phyloP scores from a whole-genome alignment of 805 yeast species.

The Myxozyma monticola region DNA sequence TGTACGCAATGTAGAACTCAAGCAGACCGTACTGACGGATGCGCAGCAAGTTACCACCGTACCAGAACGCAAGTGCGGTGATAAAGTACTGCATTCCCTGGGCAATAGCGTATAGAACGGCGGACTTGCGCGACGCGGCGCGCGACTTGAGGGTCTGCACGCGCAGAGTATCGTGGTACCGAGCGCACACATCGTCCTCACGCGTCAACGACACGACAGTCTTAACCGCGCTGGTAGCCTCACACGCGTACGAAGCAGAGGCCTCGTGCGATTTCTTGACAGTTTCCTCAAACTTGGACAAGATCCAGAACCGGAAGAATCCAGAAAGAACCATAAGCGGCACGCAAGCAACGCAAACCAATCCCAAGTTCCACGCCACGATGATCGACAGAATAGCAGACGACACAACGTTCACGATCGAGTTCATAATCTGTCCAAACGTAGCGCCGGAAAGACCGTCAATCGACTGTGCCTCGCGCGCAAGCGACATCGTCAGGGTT shows the following conservation, averaged over 20 bases:
- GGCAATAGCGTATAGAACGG: constrained; percentile 41
- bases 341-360: constrained; percentile 43
- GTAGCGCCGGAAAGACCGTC: constrained; percentile 38
- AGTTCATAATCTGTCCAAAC: constrained; percentile 37
- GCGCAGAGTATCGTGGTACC: constrained; percentile 33
- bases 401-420: constrained; percentile 42
- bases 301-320: constrained; percentile 42
- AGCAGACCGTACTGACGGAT: constrained; percentile 37
- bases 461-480: constrained; percentile 35
- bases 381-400: constrained; percentile 45
- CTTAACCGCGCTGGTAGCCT: constrained; percentile 43
- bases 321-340: constrained; percentile 43
- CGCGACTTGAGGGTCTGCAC: constrained; percentile 40
- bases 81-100: constrained; percentile 47
- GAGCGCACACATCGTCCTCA: constrained; percentile 41
- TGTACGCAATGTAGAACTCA: constrained; percentile 45
- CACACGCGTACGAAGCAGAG: constrained; percentile 45
- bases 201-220: constrained; percentile 47
- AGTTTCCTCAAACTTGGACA: constrained; percentile 40
- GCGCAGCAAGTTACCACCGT: constrained; percentile 42
- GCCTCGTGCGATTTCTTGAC: constrained; percentile 43
- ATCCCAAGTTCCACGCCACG: constrained; percentile 45
- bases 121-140: constrained; percentile 32
- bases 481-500: constrained; percentile 33
- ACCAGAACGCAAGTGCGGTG: constrained; percentile 48